phyloP scores from a whole-genome alignment of 164 flowering plant species.

The Stephania yunnanensis region DNA sequence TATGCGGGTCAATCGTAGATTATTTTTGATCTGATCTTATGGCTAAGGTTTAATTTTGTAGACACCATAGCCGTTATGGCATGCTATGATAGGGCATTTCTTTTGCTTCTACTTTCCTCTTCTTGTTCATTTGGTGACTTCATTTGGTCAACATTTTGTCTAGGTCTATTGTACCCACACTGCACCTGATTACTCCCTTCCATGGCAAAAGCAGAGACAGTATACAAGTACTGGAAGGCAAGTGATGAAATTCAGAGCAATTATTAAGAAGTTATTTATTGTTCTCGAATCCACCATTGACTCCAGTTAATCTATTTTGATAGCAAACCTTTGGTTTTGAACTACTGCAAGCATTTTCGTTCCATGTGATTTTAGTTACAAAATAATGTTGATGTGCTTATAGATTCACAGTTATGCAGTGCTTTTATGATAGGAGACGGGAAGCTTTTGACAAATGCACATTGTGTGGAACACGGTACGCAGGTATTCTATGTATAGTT shows the following conservation, averaged over 20 bases:
- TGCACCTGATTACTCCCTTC: constrained; percentile 94
- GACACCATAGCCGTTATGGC: background rate
- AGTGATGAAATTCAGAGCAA: constrained; percentile 19
- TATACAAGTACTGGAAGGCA: constrained; percentile 96
- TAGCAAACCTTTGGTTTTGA: background rate
- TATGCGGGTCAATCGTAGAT: background rate
- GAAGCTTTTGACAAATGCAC: constrained; percentile 94
- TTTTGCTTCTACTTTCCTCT: background rate
- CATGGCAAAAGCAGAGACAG: constrained; percentile 98
- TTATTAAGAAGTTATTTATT: background rate
- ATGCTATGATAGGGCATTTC: background rate
- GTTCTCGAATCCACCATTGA: background rate
- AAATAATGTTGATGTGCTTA: constrained; percentile 10
- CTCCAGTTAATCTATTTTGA: constrained; percentile 1
- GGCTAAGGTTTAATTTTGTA: background rate
- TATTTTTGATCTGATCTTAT: background rate
- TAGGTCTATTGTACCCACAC: constrained; percentile 97
- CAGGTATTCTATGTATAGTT: constrained; percentile 45
- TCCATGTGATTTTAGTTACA: background rate
- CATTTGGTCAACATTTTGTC: constrained; percentile 3
- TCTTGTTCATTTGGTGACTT: background rate
- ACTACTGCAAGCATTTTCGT: background rate
- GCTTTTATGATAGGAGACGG: constrained; percentile 95
- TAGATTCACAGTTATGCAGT: constrained; percentile 37
- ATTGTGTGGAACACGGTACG: constrained; percentile 89